Evolutionary conservation across 108 stramenopile genomes (phyloP).

Genomic region (Bacterosira constricta): DNA sequence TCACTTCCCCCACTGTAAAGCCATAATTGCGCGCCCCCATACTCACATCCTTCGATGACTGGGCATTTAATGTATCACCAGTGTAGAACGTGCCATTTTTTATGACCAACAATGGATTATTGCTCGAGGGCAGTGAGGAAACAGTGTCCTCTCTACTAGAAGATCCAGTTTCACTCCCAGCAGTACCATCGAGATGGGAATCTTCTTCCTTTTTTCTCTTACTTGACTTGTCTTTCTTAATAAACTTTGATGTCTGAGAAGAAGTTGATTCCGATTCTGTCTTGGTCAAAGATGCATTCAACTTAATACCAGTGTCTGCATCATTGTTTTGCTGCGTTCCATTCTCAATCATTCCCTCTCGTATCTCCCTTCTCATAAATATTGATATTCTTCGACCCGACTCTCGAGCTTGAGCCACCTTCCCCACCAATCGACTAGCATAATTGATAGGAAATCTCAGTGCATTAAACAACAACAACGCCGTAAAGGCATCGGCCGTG

Average conservation of each 20-base stretch:
- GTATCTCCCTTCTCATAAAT: slow-evolving; percentile 61
- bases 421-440: slow-evolving; percentile 74
- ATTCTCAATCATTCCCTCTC: slow-evolving; percentile 6
- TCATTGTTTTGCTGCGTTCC: slow-evolving; percentile 14
- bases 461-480: slow-evolving; percentile 70
- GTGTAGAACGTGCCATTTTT: slow-evolving; percentile 10
- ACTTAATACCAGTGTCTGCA: no score
- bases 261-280: no score
- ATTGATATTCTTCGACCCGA: slow-evolving; percentile 52
- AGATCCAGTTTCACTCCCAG: no score
- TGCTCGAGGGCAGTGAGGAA: background rate
- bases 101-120: slow-evolving; percentile 8
- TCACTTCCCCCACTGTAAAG: slow-evolving; percentile 54
- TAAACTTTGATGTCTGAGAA: no score
- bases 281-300: no score
- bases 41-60: slow-evolving; percentile 10
- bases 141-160: no score
- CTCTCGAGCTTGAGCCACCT: slow-evolving; percentile 67
- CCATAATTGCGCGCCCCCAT: slow-evolving; percentile 9
- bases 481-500: slow-evolving; percentile 75
- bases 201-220: no score
- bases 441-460: slow-evolving; percentile 90
- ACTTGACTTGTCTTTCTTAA: no score
- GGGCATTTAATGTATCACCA: slow-evolving; percentile 8
- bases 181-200: no score